Base-by-base conservation (phyloP, 768 basidiomycete genomes). In the Hemileccinum rubropunctum region DNA sequence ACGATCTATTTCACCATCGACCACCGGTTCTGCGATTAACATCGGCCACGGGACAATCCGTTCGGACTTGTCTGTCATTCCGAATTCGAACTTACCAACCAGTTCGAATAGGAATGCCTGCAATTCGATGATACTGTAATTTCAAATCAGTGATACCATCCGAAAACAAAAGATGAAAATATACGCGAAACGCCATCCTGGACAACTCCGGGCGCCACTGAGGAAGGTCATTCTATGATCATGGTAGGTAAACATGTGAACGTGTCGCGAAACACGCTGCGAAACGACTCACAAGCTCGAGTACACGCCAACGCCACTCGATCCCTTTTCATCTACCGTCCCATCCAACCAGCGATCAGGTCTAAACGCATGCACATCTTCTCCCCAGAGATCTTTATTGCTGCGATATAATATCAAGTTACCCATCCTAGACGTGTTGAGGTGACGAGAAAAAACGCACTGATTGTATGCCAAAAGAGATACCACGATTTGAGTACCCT, bases 41-140 rank as follows among this genome's bases (percentile, higher is more conserved):
- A 59, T 61, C 21, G 56, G 48, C 36, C 66, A 64, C 30, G 66
- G 58, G 5, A 67, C 49, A 39, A 75, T 36, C 14, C 58, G 58
- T 26, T 62, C 51, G 4, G 60, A 23, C 23, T 59, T 59, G 14
- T 69, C 60, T 7, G 70, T 67, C 42, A 60, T 51, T 15, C 56
- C 57, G 54, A 83, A 80, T 55, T 81, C 79, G 58, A 83, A 80
- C 54, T 77, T 71, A 32, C 71, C 64, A 32, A 84, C 58, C 15
- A 83, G 63, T 53, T 80, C 79, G 13, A 75, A 69, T n/a, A 83
- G 54, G n/a, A 84, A 80, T 0, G 74, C 71, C 52, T 84, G 82
- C 2, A 83, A 56, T 57, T 84, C 80, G 20, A 73, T 54, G 3
- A 81, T 52, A 3, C 70, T 71, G n/a, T 7, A 8, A 6, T 2